These are phyloP conservation scores for Crucibulum parvulum DNA, from an alignment of 1,284 basidiomycete species.

Conservation along the genomic window DNA sequence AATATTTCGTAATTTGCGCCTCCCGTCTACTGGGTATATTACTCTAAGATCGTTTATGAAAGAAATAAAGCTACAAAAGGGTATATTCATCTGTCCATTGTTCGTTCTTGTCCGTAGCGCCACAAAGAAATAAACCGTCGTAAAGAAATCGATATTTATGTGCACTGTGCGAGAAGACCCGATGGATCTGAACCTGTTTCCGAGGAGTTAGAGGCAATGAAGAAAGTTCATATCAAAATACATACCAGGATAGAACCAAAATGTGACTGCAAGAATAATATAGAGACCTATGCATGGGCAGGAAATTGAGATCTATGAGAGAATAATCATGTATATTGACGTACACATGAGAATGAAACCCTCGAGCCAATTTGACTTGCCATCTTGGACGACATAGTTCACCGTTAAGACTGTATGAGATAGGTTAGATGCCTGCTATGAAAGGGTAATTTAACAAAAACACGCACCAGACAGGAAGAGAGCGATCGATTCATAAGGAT, in stretches of 20 bases:
- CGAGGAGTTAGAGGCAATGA: background rate
- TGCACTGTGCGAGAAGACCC: slow-evolving; percentile 17
- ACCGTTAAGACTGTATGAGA: slow-evolving; percentile 69
- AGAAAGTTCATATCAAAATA: background rate
- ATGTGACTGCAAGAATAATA: slow-evolving; percentile 64
- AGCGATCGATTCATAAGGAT: slow-evolving; percentile 69
- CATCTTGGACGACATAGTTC: slow-evolving; percentile 84
- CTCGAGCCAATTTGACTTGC: slow-evolving; percentile 86
- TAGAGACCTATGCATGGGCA: slow-evolving; percentile 54
- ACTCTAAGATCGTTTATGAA: too few species aligned
- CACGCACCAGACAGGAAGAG: slow-evolving; percentile 52
- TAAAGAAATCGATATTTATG: background rate
- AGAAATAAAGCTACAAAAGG: too few species aligned
- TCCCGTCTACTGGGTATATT: too few species aligned
- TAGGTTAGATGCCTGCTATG: too few species aligned
- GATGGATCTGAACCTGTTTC: slow-evolving; percentile 27
- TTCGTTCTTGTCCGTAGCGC: too few species aligned
- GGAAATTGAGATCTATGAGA: background rate
- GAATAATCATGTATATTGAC: slow-evolving; percentile 4
- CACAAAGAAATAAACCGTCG: too few species aligned
- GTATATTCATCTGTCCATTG: too few species aligned
- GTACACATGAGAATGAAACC: slow-evolving; percentile 77
- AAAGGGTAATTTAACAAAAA: background rate
- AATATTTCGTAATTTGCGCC: too few species aligned
- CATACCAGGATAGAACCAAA: slow-evolving; percentile 70